Percentiles rank a stretch among this genome's conserved stretches.
These are phyloP conservation scores for Candida insectalens DNA, from an alignment of 805 yeast genomes.

Conservation along the genomic window DNA sequence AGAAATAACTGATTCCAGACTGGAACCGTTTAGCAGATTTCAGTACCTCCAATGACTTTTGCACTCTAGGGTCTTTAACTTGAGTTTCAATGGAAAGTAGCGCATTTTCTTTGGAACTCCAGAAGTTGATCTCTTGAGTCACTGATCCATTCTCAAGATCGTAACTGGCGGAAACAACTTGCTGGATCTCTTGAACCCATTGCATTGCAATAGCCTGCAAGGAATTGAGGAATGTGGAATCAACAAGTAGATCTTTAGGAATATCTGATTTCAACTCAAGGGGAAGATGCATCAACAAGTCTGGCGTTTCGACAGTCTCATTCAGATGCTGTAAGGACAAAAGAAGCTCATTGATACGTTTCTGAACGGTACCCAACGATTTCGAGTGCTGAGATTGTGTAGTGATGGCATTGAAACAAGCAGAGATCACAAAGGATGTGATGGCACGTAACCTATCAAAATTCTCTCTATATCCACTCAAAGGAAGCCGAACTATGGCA, in stretches of 20 bases:
- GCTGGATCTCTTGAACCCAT: slow-evolving; percentile 63
- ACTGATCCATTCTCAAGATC: slow-evolving; percentile 47
- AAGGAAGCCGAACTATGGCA: not conserved
- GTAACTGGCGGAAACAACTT: slow-evolving; percentile 42
- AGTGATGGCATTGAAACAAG: slow-evolving; percentile 52
- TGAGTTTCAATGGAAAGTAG: slow-evolving; percentile 49
- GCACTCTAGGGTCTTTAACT: slow-evolving; percentile 42
- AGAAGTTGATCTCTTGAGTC: slow-evolving; percentile 62
- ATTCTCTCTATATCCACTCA: slow-evolving; percentile 1
- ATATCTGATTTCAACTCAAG: slow-evolving; percentile 32
- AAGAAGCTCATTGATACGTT: slow-evolving; percentile 59
- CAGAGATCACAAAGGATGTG: slow-evolving; percentile 53
- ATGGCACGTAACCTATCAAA: slow-evolving; percentile 48
- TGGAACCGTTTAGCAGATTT: slow-evolving; percentile 70
- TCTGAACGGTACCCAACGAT: slow-evolving; percentile 38
- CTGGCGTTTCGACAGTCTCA: slow-evolving; percentile 60
- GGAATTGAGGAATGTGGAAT: slow-evolving; percentile 50
- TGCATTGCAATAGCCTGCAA: slow-evolving; percentile 61
- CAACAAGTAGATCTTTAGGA: slow-evolving; percentile 26
- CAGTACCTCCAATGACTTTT: slow-evolving; percentile 48
- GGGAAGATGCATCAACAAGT: slow-evolving; percentile 43
- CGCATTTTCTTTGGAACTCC: slow-evolving; percentile 65
- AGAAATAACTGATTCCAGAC: slow-evolving; percentile 59
- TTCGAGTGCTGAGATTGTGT: slow-evolving; percentile 12
- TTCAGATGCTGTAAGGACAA: slow-evolving; percentile 58